Base-by-base conservation (phyloP, 202 grass and related monocot species). In the Schoenoplectus triqueter region DNA sequence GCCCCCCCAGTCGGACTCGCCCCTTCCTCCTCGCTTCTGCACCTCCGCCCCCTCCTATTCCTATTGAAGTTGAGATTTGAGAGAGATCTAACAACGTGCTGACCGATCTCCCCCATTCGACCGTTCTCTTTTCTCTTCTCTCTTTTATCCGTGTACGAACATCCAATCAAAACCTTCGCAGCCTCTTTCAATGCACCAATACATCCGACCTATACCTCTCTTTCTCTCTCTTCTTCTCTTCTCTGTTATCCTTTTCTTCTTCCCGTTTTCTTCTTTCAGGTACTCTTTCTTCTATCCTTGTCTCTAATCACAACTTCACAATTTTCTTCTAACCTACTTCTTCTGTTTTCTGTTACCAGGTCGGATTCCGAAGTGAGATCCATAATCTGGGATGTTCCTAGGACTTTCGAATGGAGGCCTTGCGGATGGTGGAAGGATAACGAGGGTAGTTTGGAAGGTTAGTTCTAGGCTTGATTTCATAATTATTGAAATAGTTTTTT, bases 321-420 rank as follows among this genome's bases (percentile, higher is more conserved):
- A 52, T 48, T 55, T 73, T 55, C 31, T 68, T 82, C 15, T 76
- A 17, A 46, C 50, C 44, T 69, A 2, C 15, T 91, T 55, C 10
- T 3, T 31, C 31, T 31, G 31, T 31, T 31, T 77, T 55, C 31
- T 75, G 50, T 77, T 22, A 11, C 42, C 31, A 83, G 80, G 14
- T 83, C 46, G 63, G 64, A 5, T 52, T 66, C 67, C 40, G 11
- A 74, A 14, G 73, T 70, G 63, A 64, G 63, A 69, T 61, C 85
- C n/a, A 72, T 91, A 84, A 91, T 95, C 59, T 95, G 93, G 93
- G 87, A 85, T 51, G 80, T 87, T 78, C 87, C 69, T 66, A 86
- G 91, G 66, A 10, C 81, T 64, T 89, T 83, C 47, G 86, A 93
- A 87, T 93, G 93, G 93, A 85, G 89, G 21, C 86, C 89, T 10